Conservation (phyloP, 2,329 filamentous ascomycete genomes). For the Rhynchosporium graminicola region DNA sequence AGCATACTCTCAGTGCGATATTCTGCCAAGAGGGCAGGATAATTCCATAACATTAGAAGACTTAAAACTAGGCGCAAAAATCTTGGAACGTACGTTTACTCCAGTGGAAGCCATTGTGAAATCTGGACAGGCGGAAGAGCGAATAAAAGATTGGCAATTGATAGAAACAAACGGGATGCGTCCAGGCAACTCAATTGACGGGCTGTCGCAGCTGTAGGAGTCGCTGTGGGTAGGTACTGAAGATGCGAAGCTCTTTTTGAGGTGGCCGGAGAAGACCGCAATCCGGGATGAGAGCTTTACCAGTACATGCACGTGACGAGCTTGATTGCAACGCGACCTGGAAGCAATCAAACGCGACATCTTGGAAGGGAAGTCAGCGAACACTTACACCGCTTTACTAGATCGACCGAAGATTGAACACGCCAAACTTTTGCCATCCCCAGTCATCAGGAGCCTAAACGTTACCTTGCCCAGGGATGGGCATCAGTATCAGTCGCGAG, state of each 20-base stretch:
- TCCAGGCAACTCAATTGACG: constrained; percentile 36
- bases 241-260: constrained; percentile 32
- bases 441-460: constrained; percentile 7
- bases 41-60: constrained; percentile 8
- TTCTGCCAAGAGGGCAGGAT: not conserved
- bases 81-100: constrained; percentile 50
- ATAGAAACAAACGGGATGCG: constrained; percentile 21
- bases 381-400: not conserved
- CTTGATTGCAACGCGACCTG: constrained; percentile 12
- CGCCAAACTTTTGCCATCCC: not conserved
- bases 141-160: constrained; percentile 18
- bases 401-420: not conserved
- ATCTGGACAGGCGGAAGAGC: constrained; percentile 23
- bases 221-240: constrained; percentile 28
- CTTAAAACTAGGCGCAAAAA: constrained; percentile 25
- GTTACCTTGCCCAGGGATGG: constrained; percentile 30
- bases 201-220: constrained; percentile 28
- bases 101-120: constrained; percentile 47
- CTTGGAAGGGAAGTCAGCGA: constrained; percentile 3
- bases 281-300: constrained; percentile 22
- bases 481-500: constrained; percentile 33
- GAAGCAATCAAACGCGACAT: constrained; percentile 19
- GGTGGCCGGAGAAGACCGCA: constrained; percentile 24
- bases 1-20: not conserved
- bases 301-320: constrained; percentile 24